phyloP scores from a whole-genome alignment of 2,329 filamentous ascomycete genomes.

The Diaporthe sp. region DNA sequence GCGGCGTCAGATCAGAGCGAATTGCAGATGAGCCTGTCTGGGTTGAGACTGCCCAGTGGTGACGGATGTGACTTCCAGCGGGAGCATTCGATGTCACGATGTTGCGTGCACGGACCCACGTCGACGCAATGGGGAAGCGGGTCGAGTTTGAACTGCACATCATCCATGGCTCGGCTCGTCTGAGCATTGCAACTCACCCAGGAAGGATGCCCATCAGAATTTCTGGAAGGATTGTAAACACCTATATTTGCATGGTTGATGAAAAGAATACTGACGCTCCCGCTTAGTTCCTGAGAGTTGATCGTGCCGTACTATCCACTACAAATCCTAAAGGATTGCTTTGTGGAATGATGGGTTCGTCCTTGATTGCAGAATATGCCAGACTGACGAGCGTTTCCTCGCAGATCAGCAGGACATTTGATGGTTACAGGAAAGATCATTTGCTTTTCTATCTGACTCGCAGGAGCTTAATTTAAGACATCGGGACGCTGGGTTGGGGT shows the following conservation, averaged over 20 bases:
- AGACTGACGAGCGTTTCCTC: not conserved
- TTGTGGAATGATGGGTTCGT: not conserved
- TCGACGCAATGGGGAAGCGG: not conserved
- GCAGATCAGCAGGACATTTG: not conserved
- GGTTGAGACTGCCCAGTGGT: constrained; percentile 8
- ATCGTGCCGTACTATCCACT: not conserved
- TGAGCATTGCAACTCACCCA: not conserved
- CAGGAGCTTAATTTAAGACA: not conserved
- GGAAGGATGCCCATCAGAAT: not conserved
- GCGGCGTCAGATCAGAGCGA: too few relatives aligned
- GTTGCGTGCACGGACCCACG: constrained; percentile 7
- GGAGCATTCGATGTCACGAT: constrained; percentile 8
- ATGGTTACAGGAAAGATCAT: not conserved
- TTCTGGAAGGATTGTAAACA: too few relatives aligned
- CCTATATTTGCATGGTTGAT: not conserved
- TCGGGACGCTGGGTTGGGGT: not conserved
- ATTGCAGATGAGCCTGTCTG: not conserved
- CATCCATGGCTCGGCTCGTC: not conserved
- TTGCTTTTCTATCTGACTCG: not conserved
- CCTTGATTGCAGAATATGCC: not conserved
- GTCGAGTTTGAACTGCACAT: not conserved
- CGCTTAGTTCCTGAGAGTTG: not conserved
- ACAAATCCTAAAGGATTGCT: not conserved
- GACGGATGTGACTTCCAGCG: constrained; percentile 16
- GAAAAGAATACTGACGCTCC: not conserved